phyloP scores from a whole-genome alignment of 345 rosid genomes.

The Trapa incisa region DNA sequence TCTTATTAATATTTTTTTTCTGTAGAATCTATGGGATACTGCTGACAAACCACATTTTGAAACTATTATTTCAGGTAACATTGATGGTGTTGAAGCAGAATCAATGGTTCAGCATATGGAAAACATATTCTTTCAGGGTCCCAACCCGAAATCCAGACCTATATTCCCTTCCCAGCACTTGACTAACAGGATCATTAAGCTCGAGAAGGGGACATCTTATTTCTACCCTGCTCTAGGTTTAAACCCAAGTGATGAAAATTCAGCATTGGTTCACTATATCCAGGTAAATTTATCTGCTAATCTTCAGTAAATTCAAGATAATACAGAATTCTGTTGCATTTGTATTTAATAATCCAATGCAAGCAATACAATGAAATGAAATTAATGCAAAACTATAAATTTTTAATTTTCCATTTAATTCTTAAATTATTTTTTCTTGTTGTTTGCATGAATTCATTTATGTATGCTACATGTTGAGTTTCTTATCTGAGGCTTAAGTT shows the following conservation, averaged over 20 bases:
- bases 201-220: slow-evolving; percentile 43
- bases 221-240: slow-evolving; percentile 50
- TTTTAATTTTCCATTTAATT: not conserved
- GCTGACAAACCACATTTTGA: not conserved
- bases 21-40: not conserved
- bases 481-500: not conserved
- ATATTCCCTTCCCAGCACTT: slow-evolving; percentile 66
- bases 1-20: not conserved
- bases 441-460: not conserved
- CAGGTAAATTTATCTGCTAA: slow-evolving; percentile 37
- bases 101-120: slow-evolving; percentile 53
- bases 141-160: slow-evolving; percentile 54
- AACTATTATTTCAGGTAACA: slow-evolving; percentile 41
- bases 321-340: not conserved
- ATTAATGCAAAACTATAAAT: not conserved
- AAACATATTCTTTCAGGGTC: slow-evolving; percentile 41
- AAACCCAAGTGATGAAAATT: slow-evolving; percentile 76
- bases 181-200: slow-evolving; percentile 68
- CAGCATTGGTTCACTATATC: slow-evolving; percentile 69
- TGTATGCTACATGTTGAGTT: not conserved
- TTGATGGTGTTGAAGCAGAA: slow-evolving; percentile 56
- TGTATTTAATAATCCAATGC: not conserved
- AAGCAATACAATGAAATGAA: not conserved
- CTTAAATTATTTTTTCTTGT: slow-evolving; percentile 1
- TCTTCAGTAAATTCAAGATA: slow-evolving; percentile 1